These are phyloP conservation scores for Tylopilus felleus DNA, from an alignment of 768 basidiomycete species.

Conservation along the genomic window DNA sequence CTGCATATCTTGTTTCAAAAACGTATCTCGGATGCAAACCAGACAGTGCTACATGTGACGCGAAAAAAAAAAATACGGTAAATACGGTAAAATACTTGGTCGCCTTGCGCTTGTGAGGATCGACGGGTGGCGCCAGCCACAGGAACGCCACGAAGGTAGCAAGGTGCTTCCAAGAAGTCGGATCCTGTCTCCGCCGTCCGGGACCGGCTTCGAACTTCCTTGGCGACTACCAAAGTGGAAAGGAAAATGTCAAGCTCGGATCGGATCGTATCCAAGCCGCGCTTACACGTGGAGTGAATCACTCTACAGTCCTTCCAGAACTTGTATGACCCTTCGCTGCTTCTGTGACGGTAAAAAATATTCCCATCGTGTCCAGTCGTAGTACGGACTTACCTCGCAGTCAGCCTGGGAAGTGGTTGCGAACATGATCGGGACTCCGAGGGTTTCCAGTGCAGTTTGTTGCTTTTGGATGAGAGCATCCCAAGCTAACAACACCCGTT, in stretches of 20 bases:
- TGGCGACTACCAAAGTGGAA: background rate
- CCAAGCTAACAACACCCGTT: slow-evolving; percentile 71
- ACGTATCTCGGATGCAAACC: background rate
- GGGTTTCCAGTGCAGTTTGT: slow-evolving; percentile 56
- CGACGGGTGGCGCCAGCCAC: slow-evolving; percentile 4
- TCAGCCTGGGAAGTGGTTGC: slow-evolving; percentile 45
- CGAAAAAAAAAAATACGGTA: background rate
- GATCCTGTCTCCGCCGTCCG: slow-evolving; percentile 4
- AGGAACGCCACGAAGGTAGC: slow-evolving; percentile 17
- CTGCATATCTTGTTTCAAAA: background rate
- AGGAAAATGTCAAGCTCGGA: background rate
- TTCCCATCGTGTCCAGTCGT: background rate
- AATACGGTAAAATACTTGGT: background rate
- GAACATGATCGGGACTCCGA: slow-evolving; percentile 73
- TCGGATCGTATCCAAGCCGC: background rate
- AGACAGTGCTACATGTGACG: background rate
- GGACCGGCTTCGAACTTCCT: background rate
- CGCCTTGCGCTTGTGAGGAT: slow-evolving; percentile 4
- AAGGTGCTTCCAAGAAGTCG: slow-evolving; percentile 4
- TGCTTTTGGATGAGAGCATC: slow-evolving; percentile 70
- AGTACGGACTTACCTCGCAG: slow-evolving; percentile 48
- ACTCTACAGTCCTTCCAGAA: slow-evolving; percentile 52
- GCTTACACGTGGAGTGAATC: slow-evolving; percentile 4
- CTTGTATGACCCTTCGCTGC: slow-evolving; percentile 67
- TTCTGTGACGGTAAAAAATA: slow-evolving; percentile 39